Percentiles rank a stretch among this genome's conserved stretches.
These are phyloP conservation scores for Tephrocybe sp. DNA, from an alignment of 768 basidiomycete genomes.

Conservation along the genomic window DNA sequence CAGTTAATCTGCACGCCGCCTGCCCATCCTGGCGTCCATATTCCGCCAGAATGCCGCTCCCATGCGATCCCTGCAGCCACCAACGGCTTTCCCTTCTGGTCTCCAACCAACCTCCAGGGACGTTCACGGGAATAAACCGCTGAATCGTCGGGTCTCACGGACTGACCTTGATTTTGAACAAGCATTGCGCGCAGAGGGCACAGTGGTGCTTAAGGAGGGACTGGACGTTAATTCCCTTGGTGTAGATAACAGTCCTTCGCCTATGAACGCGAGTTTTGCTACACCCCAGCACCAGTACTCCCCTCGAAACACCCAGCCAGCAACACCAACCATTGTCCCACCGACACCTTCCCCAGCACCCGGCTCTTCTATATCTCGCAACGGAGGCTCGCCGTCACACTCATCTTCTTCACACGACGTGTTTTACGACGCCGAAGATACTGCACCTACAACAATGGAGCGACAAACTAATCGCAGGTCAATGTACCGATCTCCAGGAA, in stretches of 20 bases:
- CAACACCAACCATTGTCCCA: conserved; percentile 62
- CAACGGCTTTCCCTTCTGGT: conserved; percentile 45
- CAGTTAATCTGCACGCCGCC: conserved; percentile 10
- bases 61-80: conserved; percentile 34
- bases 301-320: conserved; percentile 42
- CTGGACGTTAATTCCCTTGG: conserved; percentile 69
- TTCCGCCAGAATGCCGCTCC: conserved; percentile 52
- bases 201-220: conserved; percentile 68
- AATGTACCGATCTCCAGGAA: conserved; percentile 85
- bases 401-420: conserved; percentile 58
- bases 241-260: conserved; percentile 41
- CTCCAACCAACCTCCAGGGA: conserved; percentile 59
- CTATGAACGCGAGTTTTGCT: conserved; percentile 36
- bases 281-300: conserved; percentile 32
- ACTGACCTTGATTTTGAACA: conserved; percentile 83
- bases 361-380: conserved; percentile 29
- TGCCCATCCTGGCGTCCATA: conserved; percentile 63
- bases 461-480: conserved; percentile 76
- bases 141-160: conserved; percentile 61
- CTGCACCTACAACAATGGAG: conserved; percentile 33
- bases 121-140: conserved; percentile 30
- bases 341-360: conserved; percentile 60
- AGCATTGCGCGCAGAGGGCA: conserved; percentile 63
- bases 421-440: conserved; percentile 63
- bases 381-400: conserved; percentile 36